These are phyloP conservation scores for Aspergillus baeticus DNA, from an alignment of 495 filamentous ascomycete genomes.

Conservation along the genomic window DNA sequence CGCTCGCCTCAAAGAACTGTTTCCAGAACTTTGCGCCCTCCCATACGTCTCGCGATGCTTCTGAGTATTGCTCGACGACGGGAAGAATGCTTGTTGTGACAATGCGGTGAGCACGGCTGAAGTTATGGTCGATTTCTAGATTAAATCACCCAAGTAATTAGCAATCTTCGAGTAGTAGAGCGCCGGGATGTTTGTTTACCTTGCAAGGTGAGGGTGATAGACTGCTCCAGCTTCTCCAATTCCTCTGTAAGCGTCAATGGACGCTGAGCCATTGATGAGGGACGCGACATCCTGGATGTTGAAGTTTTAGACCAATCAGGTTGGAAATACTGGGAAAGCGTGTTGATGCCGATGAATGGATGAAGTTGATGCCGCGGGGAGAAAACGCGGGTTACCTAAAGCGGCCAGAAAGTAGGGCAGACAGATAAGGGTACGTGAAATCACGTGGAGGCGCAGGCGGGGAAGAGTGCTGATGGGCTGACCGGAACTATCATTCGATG, in stretches of 20 bases:
- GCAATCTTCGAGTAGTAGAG: neutral
- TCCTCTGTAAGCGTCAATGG: conserved; percentile 87
- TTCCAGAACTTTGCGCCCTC: conserved; percentile 99
- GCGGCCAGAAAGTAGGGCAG: conserved; percentile 35
- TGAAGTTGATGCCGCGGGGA: conserved; percentile 21
- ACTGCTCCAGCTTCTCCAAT: conserved; percentile 93
- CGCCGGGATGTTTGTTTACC: conserved; percentile 46
- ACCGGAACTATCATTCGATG: conserved; percentile 8
- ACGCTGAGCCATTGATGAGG: conserved; percentile 53
- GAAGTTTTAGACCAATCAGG: neutral
- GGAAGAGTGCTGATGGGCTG: conserved; percentile 8
- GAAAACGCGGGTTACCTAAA: conserved; percentile 31
- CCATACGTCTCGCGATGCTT: conserved; percentile 93
- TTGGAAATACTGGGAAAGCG: neutral
- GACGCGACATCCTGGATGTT: conserved; percentile 47
- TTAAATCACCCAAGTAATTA: neutral
- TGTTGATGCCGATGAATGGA: neutral
- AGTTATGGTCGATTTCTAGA: conserved; percentile 95
- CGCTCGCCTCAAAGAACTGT: conserved; percentile 97
- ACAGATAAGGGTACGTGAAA: conserved; percentile 34
- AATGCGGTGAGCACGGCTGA: conserved; percentile 93
- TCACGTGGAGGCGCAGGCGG: conserved; percentile 31
- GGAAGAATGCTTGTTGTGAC: conserved; percentile 92
- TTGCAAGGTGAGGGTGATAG: conserved; percentile 94
- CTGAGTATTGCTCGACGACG: conserved; percentile 92